Conservation (phyloP, 768 basidiomycete genomes). For the Lanmaoa pseudosensibilis region DNA sequence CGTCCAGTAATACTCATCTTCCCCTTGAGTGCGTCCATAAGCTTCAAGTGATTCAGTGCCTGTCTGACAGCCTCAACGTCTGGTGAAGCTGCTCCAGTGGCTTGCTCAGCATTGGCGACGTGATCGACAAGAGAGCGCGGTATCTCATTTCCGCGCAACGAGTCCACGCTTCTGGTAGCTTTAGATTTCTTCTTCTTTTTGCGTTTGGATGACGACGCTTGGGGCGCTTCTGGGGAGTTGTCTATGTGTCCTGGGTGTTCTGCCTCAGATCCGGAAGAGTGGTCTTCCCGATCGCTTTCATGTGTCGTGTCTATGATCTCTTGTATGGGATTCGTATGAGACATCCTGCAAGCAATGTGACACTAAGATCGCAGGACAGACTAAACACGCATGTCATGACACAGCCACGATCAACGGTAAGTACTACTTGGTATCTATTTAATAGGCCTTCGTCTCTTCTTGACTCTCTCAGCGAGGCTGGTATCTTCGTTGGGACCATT, state of each 20-base stretch:
- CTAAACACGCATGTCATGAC: too few relatives aligned
- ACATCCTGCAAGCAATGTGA: conserved; percentile 15
- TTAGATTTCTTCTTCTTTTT: conserved; percentile 93
- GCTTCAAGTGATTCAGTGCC: conserved; percentile 73
- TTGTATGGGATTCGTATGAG: conserved; percentile 41
- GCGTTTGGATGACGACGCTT: conserved; percentile 49
- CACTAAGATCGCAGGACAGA: not conserved
- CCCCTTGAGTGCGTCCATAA: conserved; percentile 84
- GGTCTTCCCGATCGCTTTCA: conserved; percentile 37
- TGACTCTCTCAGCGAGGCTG: conserved; percentile 44
- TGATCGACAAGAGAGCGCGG: conserved; percentile 64
- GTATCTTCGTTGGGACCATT: not conserved
- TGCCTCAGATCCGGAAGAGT: conserved; percentile 31
- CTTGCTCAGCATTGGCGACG: conserved; percentile 61
- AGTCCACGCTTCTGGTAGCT: conserved; percentile 50
- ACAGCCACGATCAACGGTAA: conserved; percentile 16
- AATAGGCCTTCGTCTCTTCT: conserved; percentile 36
- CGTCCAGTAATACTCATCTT: conserved; percentile 74
- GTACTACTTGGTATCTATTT: not conserved
- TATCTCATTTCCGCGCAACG: conserved; percentile 51
- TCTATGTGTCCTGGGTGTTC: conserved; percentile 24
- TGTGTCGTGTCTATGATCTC: conserved; percentile 42
- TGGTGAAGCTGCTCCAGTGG: conserved; percentile 41
- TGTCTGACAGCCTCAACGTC: conserved; percentile 67
- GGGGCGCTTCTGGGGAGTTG: conserved; percentile 15